These are phyloP conservation scores for Boletus sp. DNA, from an alignment of 768 basidiomycete species.

Conservation along the genomic window DNA sequence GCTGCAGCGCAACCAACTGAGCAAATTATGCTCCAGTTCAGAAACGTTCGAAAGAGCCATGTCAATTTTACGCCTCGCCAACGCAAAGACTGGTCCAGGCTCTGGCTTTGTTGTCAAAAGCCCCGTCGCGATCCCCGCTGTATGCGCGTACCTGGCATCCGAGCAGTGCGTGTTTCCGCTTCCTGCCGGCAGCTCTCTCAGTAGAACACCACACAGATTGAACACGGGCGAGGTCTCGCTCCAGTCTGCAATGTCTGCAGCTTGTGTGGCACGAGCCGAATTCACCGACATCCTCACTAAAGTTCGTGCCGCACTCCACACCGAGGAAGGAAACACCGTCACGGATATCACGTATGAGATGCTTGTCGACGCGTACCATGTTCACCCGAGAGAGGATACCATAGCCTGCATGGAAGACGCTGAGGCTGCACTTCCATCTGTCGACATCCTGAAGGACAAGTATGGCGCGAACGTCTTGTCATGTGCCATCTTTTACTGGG, in stretches of 20 bases:
- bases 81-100: constrained; percentile 25
- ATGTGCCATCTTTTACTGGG: constrained; percentile 47
- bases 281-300: constrained; percentile 25
- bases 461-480: constrained; percentile 25
- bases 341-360: constrained; percentile 25
- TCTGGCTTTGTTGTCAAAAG: constrained; percentile 27
- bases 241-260: constrained; percentile 21
- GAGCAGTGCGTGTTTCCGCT: constrained; percentile 23
- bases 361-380: constrained; percentile 30
- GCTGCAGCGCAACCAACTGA: constrained; percentile 18
- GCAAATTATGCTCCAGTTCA: constrained; percentile 17
- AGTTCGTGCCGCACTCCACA: constrained; percentile 17
- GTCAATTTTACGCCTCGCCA: constrained; percentile 20
- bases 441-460: constrained; percentile 15
- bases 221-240: constrained; percentile 30
- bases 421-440: constrained; percentile 25
- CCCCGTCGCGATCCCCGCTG: constrained; percentile 22
- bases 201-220: constrained; percentile 9
- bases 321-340: not conserved
- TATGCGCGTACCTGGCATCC: constrained; percentile 33
- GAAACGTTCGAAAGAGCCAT: constrained; percentile 25
- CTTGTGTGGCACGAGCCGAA: constrained; percentile 20
- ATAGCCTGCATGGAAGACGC: constrained; percentile 34
- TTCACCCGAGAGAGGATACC: constrained; percentile 13
- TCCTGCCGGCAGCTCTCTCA: not conserved